Conservation (phyloP, 164 flowering plant genomes). For the Tinospora cordifolia region DNA sequence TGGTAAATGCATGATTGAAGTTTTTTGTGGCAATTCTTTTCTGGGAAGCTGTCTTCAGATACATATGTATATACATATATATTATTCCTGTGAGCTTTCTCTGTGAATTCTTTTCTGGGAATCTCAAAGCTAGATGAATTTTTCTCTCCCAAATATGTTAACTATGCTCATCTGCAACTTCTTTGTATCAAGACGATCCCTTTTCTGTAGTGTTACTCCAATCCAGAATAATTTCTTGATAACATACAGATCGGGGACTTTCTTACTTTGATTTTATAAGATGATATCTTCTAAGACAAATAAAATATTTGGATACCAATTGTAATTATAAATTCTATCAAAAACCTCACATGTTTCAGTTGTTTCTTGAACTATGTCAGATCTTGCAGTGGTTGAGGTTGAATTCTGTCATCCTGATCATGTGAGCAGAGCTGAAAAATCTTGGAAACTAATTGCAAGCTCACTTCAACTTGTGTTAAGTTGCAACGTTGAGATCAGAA, state of each 20-base stretch:
- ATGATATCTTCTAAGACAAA: not conserved
- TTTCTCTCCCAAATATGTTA: too few species aligned
- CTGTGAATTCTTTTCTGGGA: too few species aligned
- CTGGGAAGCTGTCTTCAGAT: too few species aligned
- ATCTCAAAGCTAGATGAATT: too few species aligned
- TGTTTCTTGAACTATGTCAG: slow-evolving; percentile 28
- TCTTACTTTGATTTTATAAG: not conserved
- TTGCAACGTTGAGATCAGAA: slow-evolving; percentile 69
- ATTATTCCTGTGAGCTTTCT: too few species aligned
- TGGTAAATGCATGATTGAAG: slow-evolving; percentile 34
- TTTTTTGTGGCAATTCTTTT: not conserved
- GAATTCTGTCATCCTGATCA: slow-evolving; percentile 51
- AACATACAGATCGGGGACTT: not conserved
- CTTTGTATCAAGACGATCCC: too few species aligned
- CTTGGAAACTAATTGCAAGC: slow-evolving; percentile 75
- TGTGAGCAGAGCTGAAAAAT: slow-evolving; percentile 68
- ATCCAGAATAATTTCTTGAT: not conserved
- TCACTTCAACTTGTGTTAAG: slow-evolving; percentile 65
- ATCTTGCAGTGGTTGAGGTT: slow-evolving; percentile 65
- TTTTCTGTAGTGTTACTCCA: too few species aligned
- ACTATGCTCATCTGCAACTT: too few species aligned
- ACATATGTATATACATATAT: too few species aligned
- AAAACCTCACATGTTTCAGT: not conserved
- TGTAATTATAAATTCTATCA: not conserved
- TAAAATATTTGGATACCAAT: not conserved